Evolutionary conservation across 2,329 filamentous ascomycete genomes (phyloP).

Genomic region (Myriosclerotinia scirpicola): DNA sequence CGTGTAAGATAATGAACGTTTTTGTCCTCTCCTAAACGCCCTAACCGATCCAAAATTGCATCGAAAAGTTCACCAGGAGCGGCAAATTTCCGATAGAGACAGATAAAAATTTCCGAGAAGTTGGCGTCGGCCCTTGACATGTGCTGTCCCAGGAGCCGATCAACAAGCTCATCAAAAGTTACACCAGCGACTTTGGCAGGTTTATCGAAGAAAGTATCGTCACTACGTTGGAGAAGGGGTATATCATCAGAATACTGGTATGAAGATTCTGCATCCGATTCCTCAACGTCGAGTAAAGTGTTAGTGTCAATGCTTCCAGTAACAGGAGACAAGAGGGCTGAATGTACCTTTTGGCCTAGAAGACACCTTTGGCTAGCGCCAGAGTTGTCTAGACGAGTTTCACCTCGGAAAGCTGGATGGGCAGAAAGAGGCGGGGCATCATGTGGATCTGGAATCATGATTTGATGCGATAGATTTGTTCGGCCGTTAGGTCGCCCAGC

Average conservation of each 20-base stretch:
- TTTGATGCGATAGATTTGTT: constrained; percentile 39
- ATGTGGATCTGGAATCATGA: constrained; percentile 36
- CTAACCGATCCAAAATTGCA: constrained; percentile 74
- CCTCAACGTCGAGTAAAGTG: constrained; percentile 49
- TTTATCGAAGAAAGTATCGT: constrained; percentile 59
- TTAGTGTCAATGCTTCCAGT: constrained; percentile 31
- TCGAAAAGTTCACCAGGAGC: constrained; percentile 76
- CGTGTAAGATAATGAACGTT: constrained; percentile 70
- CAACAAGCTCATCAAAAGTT: constrained; percentile 72
- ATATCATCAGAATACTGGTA: constrained; percentile 66
- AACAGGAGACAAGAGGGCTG: constrained; percentile 30
- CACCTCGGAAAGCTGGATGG: constrained; percentile 39
- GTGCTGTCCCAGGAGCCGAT: constrained; percentile 78
- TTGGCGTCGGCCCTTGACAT: constrained; percentile 86
- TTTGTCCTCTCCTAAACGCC: constrained; percentile 66
- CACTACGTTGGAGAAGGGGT: constrained; percentile 64
- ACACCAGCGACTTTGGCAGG: constrained; percentile 54
- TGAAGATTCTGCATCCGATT: constrained; percentile 68
- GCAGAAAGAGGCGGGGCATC: constrained; percentile 39
- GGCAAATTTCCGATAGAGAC: constrained; percentile 90
- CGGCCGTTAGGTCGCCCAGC: constrained; percentile 39
- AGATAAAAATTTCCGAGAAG: constrained; percentile 85
- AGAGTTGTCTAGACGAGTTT: constrained; percentile 31
- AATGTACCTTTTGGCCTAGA: constrained; percentile 27
- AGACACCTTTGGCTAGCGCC: constrained; percentile 28